These are phyloP conservation scores for Potentilla sterilis DNA, from an alignment of 306 rosid genomes.

Conservation along the genomic window DNA sequence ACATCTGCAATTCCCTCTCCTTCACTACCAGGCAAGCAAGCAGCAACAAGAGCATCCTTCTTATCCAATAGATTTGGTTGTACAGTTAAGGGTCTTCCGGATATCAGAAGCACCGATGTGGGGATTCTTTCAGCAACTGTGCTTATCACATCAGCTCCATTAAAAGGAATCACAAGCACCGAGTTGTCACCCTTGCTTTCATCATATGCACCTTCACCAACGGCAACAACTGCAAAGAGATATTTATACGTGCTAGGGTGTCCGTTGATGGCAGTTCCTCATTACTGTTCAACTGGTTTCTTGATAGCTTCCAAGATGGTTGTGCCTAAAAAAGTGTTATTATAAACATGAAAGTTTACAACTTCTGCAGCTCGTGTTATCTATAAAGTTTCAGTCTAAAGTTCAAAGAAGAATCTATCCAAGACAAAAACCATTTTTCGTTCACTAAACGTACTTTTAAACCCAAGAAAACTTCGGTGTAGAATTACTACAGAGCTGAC, in stretches of 20 bases:
- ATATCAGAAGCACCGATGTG: constrained; percentile 60
- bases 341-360: not conserved
- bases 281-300: constrained; percentile 48
- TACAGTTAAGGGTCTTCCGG: constrained; percentile 64
- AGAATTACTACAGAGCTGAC: not conserved
- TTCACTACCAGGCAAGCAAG: constrained; percentile 84
- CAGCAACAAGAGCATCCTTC: constrained; percentile 62
- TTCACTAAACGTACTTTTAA: too few species aligned
- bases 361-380: not conserved
- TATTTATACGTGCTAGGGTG: constrained; percentile 42
- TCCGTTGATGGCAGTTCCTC: constrained; percentile 40
- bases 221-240: constrained; percentile 60
- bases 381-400: not conserved
- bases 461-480: too few species aligned
- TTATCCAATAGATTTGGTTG: constrained; percentile 52
- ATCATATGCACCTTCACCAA: constrained; percentile 68
- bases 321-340: constrained; percentile 41
- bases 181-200: constrained; percentile 53
- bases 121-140: constrained; percentile 55
- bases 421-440: too few species aligned
- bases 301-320: constrained; percentile 70
- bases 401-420: too few species aligned
- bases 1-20: constrained; percentile 69
- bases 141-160: constrained; percentile 42
- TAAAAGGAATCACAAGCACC: constrained; percentile 45